Conservation (phyloP, 2,329 filamentous ascomycete species). For the Fusarium tjaetaba region DNA sequence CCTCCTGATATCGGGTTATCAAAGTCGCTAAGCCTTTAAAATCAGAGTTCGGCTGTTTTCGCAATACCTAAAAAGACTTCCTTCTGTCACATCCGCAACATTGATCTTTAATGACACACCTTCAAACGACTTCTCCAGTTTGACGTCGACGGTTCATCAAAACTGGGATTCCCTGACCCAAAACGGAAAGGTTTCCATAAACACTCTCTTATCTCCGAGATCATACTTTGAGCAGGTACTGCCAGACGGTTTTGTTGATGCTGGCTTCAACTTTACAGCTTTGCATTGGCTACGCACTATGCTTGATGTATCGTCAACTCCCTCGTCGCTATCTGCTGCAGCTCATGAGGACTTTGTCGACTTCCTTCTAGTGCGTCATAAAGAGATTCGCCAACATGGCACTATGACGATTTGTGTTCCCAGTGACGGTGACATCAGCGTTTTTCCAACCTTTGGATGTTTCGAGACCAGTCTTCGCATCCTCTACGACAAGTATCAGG, state of each 20-base stretch:
- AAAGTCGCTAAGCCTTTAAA: not conserved
- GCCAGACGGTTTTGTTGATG: not conserved
- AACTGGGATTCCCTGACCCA: not conserved
- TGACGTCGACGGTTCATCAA: not conserved
- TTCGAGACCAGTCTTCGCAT: not conserved
- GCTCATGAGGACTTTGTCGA: not conserved
- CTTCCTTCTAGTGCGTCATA: not conserved
- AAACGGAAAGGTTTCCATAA: not conserved
- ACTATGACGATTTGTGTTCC: not conserved
- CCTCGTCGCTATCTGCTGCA: fast-evolving
- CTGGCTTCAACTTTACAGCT: not conserved
- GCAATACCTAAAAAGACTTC: fast-evolving
- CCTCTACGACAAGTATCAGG: not conserved
- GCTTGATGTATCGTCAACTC: not conserved
- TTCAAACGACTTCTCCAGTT: not conserved
- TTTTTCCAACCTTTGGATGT: not conserved
- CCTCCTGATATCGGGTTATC: fast-evolving
- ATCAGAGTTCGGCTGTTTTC: not conserved
- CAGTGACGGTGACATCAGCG: not conserved
- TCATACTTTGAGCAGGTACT: not conserved
- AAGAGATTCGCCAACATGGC: not conserved
- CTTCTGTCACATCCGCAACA: not conserved
- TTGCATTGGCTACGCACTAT: not conserved
- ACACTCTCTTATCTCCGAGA: not conserved
- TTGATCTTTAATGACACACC: not conserved